Conservation (phyloP, 179 eudicot species). For the Spergularia azorica region DNA sequence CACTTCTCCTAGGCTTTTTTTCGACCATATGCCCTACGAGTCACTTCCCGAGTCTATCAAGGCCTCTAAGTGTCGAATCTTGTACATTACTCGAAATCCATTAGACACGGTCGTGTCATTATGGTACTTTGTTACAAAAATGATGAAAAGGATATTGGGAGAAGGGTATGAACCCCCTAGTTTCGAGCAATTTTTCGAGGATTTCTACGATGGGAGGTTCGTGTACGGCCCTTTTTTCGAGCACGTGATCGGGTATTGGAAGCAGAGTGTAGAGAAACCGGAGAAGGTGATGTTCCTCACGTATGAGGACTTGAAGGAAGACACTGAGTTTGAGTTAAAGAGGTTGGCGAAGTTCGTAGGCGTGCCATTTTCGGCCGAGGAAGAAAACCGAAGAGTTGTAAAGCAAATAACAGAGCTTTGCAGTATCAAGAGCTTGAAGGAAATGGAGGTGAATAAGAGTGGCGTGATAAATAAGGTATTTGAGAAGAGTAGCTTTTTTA, state of each 20-base stretch:
- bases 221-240: slow-evolving; percentile 14
- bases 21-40: slow-evolving; percentile 6
- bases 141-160: neutral
- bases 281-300: slow-evolving; percentile 12
- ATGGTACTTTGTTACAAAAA: neutral
- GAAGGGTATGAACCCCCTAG: neutral
- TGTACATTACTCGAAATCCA: slow-evolving; percentile 17
- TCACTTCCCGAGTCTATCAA: slow-evolving; percentile 14
- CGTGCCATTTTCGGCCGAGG: slow-evolving; percentile 5
- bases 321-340: neutral
- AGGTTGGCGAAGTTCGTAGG: slow-evolving; percentile 3
- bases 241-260: slow-evolving; percentile 16
- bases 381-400: neutral
- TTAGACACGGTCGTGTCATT: slow-evolving; percentile 12
- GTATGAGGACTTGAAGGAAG: slow-evolving; percentile 5
- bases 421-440: slow-evolving; percentile 7
- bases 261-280: neutral
- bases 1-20: slow-evolving; percentile 14
- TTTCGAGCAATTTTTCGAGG: slow-evolving; percentile 10
- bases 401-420: slow-evolving; percentile 3
- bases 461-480: slow-evolving; percentile 10
- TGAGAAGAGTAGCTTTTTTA: slow-evolving; percentile 11
- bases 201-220: slow-evolving; percentile 7
- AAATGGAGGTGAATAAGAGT: slow-evolving; percentile 12
- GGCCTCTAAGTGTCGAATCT: neutral